Conservation (phyloP, 345 rosid species). For the Garcia nutans region DNA sequence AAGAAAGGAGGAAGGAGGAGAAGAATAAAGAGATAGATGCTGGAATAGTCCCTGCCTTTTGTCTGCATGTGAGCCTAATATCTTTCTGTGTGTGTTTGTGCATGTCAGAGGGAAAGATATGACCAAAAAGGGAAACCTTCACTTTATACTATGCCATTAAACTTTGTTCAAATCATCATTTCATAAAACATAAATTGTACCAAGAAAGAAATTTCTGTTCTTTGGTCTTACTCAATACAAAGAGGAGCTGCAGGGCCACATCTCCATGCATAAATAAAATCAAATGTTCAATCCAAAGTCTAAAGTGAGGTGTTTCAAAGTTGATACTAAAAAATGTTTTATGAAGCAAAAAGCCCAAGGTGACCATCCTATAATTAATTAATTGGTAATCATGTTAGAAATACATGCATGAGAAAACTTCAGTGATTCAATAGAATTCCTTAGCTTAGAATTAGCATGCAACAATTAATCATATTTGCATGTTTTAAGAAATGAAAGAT, state of each 20-base stretch:
- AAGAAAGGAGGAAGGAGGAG: too few relatives aligned
- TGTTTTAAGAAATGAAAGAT: neutral
- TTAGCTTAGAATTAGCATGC: neutral
- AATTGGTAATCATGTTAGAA: neutral
- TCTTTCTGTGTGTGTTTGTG: neutral
- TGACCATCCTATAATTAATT: neutral
- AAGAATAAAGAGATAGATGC: neutral
- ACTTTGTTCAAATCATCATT: neutral
- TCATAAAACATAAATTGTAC: neutral
- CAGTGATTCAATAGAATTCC: neutral
- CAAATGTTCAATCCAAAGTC: neutral
- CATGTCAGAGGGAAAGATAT: neutral
- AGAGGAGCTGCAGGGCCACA: neutral
- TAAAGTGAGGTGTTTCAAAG: too few relatives aligned
- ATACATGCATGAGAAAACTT: neutral
- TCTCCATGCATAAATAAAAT: neutral
- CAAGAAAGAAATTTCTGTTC: neutral
- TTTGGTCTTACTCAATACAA: neutral
- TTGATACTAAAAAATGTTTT: neutral
- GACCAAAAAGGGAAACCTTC: neutral
- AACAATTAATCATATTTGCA: neutral
- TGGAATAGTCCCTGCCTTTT: neutral
- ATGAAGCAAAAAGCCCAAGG: neutral
- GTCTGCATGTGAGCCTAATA: neutral
- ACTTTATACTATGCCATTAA: neutral